Evolutionary conservation across 1,139 yeast species (phyloP).

Genomic region (Yamadazyma atlantica): DNA sequence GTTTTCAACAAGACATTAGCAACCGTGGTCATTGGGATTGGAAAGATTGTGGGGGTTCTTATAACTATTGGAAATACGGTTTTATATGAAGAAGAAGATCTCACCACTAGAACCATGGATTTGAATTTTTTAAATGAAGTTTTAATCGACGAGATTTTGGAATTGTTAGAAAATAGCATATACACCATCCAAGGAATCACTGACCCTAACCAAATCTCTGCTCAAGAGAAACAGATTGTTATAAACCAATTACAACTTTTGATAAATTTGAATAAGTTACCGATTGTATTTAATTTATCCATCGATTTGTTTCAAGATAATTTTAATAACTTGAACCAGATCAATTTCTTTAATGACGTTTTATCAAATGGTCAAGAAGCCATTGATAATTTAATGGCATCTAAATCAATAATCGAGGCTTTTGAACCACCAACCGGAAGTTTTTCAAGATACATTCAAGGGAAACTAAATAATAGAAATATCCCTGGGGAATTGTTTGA

Average conservation of each 20-base stretch:
- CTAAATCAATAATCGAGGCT: constrained; percentile 4
- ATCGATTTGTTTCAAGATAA: constrained; percentile 20
- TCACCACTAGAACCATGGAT: constrained; percentile 64
- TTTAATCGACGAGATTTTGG: constrained; percentile 22
- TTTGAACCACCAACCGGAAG: constrained; percentile 28
- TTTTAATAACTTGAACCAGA: constrained; percentile 4
- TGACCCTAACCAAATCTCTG: constrained; percentile 3
- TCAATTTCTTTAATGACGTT: constrained; percentile 12
- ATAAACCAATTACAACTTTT: constrained; percentile 29
- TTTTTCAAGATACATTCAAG: constrained; percentile 51
- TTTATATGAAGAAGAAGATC: constrained; percentile 73
- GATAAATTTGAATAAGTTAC: constrained; percentile 26
- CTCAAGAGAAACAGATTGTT: constrained; percentile 16
- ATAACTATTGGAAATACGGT: constrained; percentile 56
- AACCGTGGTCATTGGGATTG: constrained; percentile 47
- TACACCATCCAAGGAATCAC: constrained; percentile 18
- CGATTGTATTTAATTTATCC: constrained; percentile 22
- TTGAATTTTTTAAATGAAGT: constrained; percentile 33
- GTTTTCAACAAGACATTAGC: constrained; percentile 51
- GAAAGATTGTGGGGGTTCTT: constrained; percentile 52
- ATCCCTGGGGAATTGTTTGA: constrained; percentile 50
- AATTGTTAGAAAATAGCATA: constrained; percentile 21
- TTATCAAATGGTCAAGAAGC: constrained; percentile 18
- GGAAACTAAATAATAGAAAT: constrained; percentile 54
- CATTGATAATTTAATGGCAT: constrained; percentile 12